Evolutionary conservation across 768 basidiomycete species (phyloP).

Genomic region (Pisolithus marmoratus): DNA sequence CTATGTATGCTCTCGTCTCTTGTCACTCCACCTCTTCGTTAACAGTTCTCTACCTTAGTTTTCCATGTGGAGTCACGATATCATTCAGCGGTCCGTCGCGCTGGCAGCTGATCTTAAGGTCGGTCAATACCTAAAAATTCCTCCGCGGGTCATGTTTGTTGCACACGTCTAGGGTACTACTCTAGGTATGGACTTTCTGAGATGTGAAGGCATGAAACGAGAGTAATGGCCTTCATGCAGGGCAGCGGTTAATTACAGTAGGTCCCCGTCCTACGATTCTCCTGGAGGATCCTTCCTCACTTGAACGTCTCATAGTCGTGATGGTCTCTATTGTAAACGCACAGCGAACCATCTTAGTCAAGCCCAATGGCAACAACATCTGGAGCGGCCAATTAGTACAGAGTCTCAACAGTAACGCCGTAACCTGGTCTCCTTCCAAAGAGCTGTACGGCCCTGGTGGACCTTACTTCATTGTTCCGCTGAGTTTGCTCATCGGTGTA

Average conservation of each 20-base stretch:
- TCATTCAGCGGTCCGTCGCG: conserved; percentile 46
- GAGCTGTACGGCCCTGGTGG: conserved; percentile 49
- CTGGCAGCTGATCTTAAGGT: conserved; percentile 48
- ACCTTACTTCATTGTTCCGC: conserved; percentile 52
- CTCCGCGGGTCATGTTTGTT: conserved; percentile 59
- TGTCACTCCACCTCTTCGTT: too few relatives aligned
- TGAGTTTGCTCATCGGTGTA: conserved; percentile 52
- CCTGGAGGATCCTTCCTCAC: neutral
- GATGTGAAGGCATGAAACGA: too few relatives aligned
- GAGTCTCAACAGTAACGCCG: conserved; percentile 49
- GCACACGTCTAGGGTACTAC: conserved; percentile 43
- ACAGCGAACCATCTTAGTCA: conserved; percentile 49
- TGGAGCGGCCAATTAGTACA: conserved; percentile 55
- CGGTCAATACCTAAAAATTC: conserved; percentile 50
- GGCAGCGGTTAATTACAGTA: conserved; percentile 34
- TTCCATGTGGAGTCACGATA: conserved; percentile 64
- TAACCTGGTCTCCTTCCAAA: conserved; percentile 62
- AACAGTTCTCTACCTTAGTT: conserved; percentile 32
- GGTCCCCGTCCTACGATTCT: conserved; percentile 6
- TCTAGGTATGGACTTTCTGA: conserved; percentile 4
- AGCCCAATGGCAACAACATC: conserved; percentile 51
- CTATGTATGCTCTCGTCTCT: conserved; percentile 37
- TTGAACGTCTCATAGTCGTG: conserved; percentile 37
- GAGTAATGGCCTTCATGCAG: conserved; percentile 1
- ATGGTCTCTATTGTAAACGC: conserved; percentile 43